These are phyloP conservation scores for Phlebopus sp. DNA, from an alignment of 1,284 basidiomycete species.

Conservation along the genomic window DNA sequence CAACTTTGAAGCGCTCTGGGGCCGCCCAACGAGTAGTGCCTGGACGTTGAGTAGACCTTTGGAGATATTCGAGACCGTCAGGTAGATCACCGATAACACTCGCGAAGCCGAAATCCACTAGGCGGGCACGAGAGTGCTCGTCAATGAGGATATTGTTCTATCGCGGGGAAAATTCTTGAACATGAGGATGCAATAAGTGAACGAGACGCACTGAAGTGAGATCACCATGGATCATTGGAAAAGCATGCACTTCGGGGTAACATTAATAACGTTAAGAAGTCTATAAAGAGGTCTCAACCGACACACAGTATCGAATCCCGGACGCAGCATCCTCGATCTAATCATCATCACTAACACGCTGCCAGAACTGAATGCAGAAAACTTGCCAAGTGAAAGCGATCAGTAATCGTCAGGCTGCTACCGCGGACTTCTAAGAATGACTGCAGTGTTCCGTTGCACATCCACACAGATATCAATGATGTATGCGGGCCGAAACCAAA, in stretches of 20 bases:
- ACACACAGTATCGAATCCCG: constrained; percentile 16
- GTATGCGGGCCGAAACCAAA: constrained; percentile 15
- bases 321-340: constrained; percentile 2
- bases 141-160: constrained; percentile 22
- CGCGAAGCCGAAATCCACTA: constrained; percentile 8
- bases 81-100: constrained; percentile 6
- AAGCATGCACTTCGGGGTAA: constrained; percentile 14
- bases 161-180: too few species aligned
- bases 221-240: constrained; percentile 16
- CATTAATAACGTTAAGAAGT: background rate
- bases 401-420: background rate
- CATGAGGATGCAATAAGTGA: too few species aligned
- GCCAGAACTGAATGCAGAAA: background rate
- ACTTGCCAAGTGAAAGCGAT: constrained; percentile 14
- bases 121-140: constrained; percentile 5
- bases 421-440: constrained; percentile 8
- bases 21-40: constrained; percentile 16
- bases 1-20: background rate
- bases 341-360: background rate
- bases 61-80: constrained; percentile 14
- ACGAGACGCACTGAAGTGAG: constrained; percentile 12
- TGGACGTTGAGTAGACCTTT: constrained; percentile 7
- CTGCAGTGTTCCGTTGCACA: constrained; percentile 13
- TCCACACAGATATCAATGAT: constrained; percentile 20
- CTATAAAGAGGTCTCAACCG: background rate